Evolutionary conservation across 78 protist species (phyloP).

Genomic region (Dictyostelium intermedium): DNA sequence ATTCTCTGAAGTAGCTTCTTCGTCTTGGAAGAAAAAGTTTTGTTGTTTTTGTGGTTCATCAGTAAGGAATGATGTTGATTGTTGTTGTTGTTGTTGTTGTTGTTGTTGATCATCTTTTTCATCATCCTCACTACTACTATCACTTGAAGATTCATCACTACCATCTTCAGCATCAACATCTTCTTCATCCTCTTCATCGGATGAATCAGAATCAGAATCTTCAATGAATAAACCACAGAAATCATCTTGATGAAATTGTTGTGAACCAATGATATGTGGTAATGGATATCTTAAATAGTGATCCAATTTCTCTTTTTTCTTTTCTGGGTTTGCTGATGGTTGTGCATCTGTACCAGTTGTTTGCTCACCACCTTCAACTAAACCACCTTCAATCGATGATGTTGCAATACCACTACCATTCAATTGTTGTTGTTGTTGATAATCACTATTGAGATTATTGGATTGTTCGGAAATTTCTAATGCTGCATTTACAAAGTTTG

Average conservation of each 20-base stretch:
- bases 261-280: conserved; percentile 83
- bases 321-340: background rate
- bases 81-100: background rate
- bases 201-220: conserved; percentile 45
- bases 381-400: background rate
- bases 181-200: conserved; percentile 9
- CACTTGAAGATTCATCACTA: background rate
- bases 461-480: conserved; percentile 40
- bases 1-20: background rate
- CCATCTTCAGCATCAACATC: conserved; percentile 5
- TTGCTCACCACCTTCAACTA: background rate
- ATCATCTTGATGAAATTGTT: conserved; percentile 78
- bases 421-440: conserved; percentile 31
- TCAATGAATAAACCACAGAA: conserved; percentile 74
- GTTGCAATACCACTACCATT: conserved; percentile 12
- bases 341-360: background rate
- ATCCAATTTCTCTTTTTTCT: conserved; percentile 41
- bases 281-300: conserved; percentile 70
- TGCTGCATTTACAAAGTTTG: conserved; percentile 51
- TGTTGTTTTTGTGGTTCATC: conserved; percentile 30
- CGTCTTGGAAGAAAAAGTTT: conserved; percentile 53
- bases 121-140: background rate
- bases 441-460: background rate
- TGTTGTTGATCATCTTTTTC: background rate
- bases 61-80: conserved; percentile 34